Evolutionary conservation across 257 asterid species (phyloP).

Genomic region (Ligustrum vulgare): DNA sequence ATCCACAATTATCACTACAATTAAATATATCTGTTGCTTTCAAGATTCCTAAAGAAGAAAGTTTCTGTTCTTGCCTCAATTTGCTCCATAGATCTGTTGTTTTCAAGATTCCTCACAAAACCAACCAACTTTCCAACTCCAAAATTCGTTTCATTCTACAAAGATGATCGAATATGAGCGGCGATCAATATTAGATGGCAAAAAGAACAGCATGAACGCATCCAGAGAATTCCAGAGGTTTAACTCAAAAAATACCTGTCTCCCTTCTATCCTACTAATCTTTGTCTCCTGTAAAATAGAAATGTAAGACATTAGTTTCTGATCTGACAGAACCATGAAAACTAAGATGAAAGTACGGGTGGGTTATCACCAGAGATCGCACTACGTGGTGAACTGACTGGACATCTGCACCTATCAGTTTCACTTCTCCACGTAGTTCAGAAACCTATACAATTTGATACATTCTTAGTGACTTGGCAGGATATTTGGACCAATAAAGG

Average conservation of each 20-base stretch:
- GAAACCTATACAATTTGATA: slow-evolving; percentile 48
- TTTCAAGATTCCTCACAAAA: slow-evolving; percentile 46
- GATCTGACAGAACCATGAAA: too few relatives aligned
- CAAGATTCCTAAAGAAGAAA: background rate
- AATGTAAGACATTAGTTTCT: background rate
- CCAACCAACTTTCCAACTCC: slow-evolving; percentile 66
- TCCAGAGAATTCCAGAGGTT: slow-evolving; percentile 6
- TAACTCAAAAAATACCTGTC: slow-evolving; percentile 52
- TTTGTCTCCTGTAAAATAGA: slow-evolving; percentile 64
- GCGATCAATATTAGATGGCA: background rate
- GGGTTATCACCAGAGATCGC: slow-evolving; percentile 62
- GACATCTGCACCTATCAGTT: slow-evolving; percentile 51
- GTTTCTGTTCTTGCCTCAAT: slow-evolving; percentile 59
- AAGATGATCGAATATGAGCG: slow-evolving; percentile 10
- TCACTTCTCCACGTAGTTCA: slow-evolving; percentile 63
- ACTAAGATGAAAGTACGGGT: background rate
- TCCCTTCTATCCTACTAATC: slow-evolving; percentile 75
- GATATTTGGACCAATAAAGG: slow-evolving; percentile 12
- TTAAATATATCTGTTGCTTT: slow-evolving; percentile 2
- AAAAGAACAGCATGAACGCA: slow-evolving; percentile 3
- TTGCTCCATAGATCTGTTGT: slow-evolving; percentile 38
- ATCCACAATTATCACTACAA: slow-evolving; percentile 6
- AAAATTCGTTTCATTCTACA: slow-evolving; percentile 52
- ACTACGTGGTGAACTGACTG: slow-evolving; percentile 69
- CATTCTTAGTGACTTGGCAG: slow-evolving; percentile 18